A percentile compares a stretch with the other conserved stretches of the same genome.
Conservation (phyloP, 2,329 filamentous ascomycete genomes). For the Elsinoe fawcettii region DNA sequence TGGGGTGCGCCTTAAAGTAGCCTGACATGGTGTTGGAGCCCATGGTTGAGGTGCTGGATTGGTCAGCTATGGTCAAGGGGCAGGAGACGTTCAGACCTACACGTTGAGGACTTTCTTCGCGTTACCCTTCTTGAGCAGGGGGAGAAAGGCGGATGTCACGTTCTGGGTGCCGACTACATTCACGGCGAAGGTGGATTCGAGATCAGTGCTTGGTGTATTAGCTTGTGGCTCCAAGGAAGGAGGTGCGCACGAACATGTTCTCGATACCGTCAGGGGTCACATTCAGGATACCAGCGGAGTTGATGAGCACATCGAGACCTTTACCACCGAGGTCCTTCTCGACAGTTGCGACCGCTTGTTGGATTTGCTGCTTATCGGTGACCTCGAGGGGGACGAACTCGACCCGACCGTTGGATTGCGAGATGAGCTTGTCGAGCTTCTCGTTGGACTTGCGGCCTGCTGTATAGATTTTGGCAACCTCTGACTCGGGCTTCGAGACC, state of each 20-base stretch:
- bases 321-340: constrained; percentile 30
- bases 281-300: constrained; percentile 36
- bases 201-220: constrained; percentile 20
- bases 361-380: constrained; percentile 29
- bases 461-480: constrained; percentile 34
- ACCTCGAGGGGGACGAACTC: constrained; percentile 34
- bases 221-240: not conserved
- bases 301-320: constrained; percentile 42
- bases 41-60: constrained; percentile 34
- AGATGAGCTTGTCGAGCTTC: constrained; percentile 31
- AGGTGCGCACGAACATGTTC: constrained; percentile 2
- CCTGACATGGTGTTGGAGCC: constrained; percentile 34
- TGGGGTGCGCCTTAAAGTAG: constrained; percentile 21
- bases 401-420: constrained; percentile 31
- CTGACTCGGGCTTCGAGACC: constrained; percentile 23
- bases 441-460: constrained; percentile 33
- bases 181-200: constrained; percentile 27
- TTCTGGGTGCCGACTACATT: constrained; percentile 36
- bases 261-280: constrained; percentile 16
- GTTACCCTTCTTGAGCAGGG: constrained; percentile 29
- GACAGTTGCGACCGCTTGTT: constrained; percentile 30
- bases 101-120: constrained; percentile 41
- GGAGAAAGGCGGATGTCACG: constrained; percentile 35
- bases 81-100: constrained; percentile 24
- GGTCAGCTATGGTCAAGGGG: not conserved